Percentiles rank a stretch among this genome's conserved stretches.
These are phyloP conservation scores for Castanospermum australe DNA, from an alignment of 306 rosid genomes.

Conservation along the genomic window DNA sequence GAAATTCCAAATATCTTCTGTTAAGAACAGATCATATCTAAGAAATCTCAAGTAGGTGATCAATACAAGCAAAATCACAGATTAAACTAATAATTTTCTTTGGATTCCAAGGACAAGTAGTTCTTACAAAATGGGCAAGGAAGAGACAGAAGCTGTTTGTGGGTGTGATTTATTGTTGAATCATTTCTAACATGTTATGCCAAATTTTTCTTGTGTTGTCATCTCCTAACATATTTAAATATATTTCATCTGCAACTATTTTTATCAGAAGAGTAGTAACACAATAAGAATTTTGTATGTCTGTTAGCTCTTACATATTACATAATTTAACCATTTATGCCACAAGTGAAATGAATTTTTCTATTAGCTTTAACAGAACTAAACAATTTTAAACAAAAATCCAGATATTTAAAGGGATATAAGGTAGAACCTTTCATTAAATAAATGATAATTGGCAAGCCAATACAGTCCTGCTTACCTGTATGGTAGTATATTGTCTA, in stretches of 20 bases:
- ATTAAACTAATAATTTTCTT: not conserved
- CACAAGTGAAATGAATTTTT: no score
- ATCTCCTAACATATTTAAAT: not conserved
- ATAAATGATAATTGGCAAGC: no score
- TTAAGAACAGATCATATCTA: not conserved
- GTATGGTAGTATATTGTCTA: no score
- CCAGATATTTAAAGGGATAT: no score
- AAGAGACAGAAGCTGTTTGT: not conserved
- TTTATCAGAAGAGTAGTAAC: not conserved
- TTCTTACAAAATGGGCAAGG: not conserved
- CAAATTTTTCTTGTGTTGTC: not conserved
- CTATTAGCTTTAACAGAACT: no score
- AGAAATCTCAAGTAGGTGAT: conserved; percentile 9
- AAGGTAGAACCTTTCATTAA: no score
- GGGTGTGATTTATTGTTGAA: not conserved
- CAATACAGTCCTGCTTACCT: no score
- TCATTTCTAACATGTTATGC: not conserved
- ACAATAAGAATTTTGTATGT: not conserved
- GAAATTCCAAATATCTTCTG: conserved; percentile 10
- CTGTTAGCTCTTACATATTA: not conserved
- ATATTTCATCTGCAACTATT: conserved; percentile 1
- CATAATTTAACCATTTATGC: not conserved
- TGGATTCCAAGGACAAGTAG: not conserved
- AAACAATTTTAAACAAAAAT: no score
- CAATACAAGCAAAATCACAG: not conserved